Base-by-base conservation (phyloP, 129 eudicot species). In the Chrysanthemum seticuspe region DNA sequence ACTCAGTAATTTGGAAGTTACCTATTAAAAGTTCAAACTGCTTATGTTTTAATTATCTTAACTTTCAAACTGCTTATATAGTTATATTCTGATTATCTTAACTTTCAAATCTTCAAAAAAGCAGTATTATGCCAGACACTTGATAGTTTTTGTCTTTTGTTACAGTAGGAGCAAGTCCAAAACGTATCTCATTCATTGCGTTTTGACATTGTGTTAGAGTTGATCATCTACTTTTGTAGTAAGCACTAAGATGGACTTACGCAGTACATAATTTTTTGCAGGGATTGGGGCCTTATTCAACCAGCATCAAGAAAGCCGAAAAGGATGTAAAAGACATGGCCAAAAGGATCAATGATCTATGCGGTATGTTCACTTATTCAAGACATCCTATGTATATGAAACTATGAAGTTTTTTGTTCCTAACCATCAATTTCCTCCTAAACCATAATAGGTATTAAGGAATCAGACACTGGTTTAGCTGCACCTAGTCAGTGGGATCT, bases 401-500 rank as follows among this genome's bases (percentile, higher is more conserved):
- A 74, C 16, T 23, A 53, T 18, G 40, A 14, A 64, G 13, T 53
- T 4, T 15, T 36, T 44, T 75, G 47, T 54, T 74, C 73, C 57
- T 74, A 15, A 65, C 36, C 61, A 64, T 44, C 29, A 6, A 27
- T 56, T 65, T 57, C 47, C 54, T 64, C 54, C 21, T 65, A 13
- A 51, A 40, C 79, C 60, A 31, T 51, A 40, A 61, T 74, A 92
- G 98, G 98, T 70, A 95, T 91, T 13, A 90, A 95, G 85, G 99
- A 95, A 65, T 95, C 99, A 27, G 99, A 95, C 83, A 95, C 99
- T 81, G 99, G 99, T 67, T 79, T 95, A 68, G 99, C 99, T 71
- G 91, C 96, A 67, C 99, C 99, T 29, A 90, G 97, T 73, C 97
- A 95, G 61, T 95, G 97, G 97, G 97, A 95, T 82, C 94, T 95